Conservation (phyloP, 176 grass and related monocot genomes). For the Eleusine indica region DNA sequence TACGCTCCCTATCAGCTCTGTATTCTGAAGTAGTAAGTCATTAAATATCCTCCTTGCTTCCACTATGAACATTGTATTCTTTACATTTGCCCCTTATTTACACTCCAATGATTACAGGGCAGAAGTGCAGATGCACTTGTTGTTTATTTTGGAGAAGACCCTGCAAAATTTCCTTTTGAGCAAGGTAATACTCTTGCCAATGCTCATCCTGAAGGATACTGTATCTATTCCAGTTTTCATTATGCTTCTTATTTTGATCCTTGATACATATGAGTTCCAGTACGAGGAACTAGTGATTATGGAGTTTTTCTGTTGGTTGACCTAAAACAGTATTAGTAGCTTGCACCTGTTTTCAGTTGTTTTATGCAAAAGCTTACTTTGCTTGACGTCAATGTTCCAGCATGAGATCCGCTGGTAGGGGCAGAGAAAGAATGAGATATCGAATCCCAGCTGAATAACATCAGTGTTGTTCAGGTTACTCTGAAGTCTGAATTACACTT, state of each 20-base stretch:
- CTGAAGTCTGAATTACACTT: neutral
- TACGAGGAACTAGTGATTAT: neutral
- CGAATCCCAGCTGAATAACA: neutral
- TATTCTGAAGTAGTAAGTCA: slow-evolving; percentile 83
- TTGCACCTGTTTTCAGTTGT: slow-evolving; percentile 33
- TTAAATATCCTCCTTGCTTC: slow-evolving; percentile 33
- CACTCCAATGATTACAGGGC: slow-evolving; percentile 57
- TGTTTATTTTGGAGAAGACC: slow-evolving; percentile 94
- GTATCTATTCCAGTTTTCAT: neutral
- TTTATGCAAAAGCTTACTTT: slow-evolving; percentile 26
- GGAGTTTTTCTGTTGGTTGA: slow-evolving; percentile 1
- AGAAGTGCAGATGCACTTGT: slow-evolving; percentile 83
- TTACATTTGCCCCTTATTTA: slow-evolving; percentile 38
- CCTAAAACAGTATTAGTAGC: slow-evolving; percentile 17
- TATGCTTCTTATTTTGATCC: slow-evolving; percentile 30
- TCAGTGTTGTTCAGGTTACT: neutral
- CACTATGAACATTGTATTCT: slow-evolving; percentile 33
- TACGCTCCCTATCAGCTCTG: slow-evolving; percentile 68
- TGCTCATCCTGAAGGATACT: slow-evolving; percentile 9
- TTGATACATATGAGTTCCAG: slow-evolving; percentile 2
- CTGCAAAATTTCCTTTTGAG: slow-evolving; percentile 85
- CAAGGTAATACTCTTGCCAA: slow-evolving; percentile 69
- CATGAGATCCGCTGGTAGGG: neutral
- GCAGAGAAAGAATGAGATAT: neutral
- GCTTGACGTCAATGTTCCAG: slow-evolving; percentile 1